These are phyloP conservation scores for Plasmopara muralis DNA, from an alignment of 352 stramenopile species.

Conservation along the genomic window DNA sequence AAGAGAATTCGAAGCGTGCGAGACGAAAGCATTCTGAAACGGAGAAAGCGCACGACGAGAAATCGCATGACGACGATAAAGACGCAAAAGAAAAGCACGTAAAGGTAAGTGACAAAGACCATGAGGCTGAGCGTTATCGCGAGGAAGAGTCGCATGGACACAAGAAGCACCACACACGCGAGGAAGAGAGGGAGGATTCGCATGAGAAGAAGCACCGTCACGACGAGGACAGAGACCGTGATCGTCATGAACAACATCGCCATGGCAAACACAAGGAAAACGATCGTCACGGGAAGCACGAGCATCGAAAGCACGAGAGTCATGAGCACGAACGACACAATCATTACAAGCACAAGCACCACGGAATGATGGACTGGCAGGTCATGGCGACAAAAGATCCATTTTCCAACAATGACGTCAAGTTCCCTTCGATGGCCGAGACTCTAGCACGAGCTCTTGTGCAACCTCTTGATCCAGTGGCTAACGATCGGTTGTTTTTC, in stretches of 20 bases:
- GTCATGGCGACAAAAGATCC: constrained; percentile 11
- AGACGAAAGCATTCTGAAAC: constrained; percentile 9
- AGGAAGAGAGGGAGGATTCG: background rate
- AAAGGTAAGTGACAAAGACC: too few relatives aligned
- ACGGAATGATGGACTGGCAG: constrained; percentile 16
- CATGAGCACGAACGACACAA: constrained; percentile 6
- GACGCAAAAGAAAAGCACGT: too few relatives aligned
- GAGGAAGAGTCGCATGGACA: too few relatives aligned
- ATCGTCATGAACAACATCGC: constrained; percentile 4
- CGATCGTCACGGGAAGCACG: background rate
- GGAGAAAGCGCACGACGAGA: constrained; percentile 2
- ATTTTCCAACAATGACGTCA: constrained; percentile 22
- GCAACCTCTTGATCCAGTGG: constrained; percentile 15
- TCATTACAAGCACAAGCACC: constrained; percentile 11
- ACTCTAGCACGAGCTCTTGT: constrained; percentile 24
- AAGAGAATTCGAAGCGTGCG: constrained; percentile 8
- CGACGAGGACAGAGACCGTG: constrained; percentile 2
- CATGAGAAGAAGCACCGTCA: constrained; percentile 4
- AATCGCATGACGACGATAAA: background rate
- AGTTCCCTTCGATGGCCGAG: constrained; percentile 19
- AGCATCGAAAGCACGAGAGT: background rate
- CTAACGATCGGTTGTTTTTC: constrained; percentile 59
- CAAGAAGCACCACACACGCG: background rate
- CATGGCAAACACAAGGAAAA: constrained; percentile 3
- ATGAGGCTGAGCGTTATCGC: too few relatives aligned